A percentile compares a stretch with the other conserved stretches of the same genome.
Evolutionary conservation across 768 basidiomycete genomes (phyloP).

Genomic region (Pleurotus cornucopiae): DNA sequence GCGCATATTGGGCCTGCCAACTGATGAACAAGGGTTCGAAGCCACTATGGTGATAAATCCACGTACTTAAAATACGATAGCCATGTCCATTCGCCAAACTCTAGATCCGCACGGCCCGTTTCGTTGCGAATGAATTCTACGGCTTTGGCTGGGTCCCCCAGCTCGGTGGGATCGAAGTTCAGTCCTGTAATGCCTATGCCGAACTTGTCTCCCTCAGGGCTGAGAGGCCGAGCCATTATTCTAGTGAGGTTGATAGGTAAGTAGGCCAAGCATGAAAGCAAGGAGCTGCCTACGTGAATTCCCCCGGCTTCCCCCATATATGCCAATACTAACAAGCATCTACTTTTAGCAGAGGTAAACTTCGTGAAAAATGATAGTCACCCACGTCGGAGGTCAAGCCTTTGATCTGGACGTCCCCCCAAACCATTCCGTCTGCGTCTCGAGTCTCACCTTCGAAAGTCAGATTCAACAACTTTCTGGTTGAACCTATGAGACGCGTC

Average conservation of each 20-base stretch:
- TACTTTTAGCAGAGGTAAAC: not conserved
- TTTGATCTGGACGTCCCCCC: constrained; percentile 20
- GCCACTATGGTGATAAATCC: not conserved
- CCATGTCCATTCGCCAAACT: constrained; percentile 13
- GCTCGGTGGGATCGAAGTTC: constrained; percentile 14
- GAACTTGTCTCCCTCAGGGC: constrained; percentile 10
- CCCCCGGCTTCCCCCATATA: constrained; percentile 16
- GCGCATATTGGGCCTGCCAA: constrained; percentile 21
- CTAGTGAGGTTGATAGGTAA: constrained; percentile 4
- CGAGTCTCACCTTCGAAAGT: constrained; percentile 19
- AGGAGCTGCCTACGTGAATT: constrained; percentile 11
- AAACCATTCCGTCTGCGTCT: constrained; percentile 20
- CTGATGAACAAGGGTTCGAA: not conserved
- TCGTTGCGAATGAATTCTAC: constrained; percentile 12
- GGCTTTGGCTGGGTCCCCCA: constrained; percentile 13
- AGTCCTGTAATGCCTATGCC: constrained; percentile 16
- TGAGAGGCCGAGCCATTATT: constrained; percentile 14
- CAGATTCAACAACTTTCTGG: constrained; percentile 17
- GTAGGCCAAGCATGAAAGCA: not conserved
- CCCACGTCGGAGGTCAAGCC: constrained; percentile 15
- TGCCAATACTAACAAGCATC: constrained; percentile 14
- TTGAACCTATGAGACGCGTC: constrained; percentile 9
- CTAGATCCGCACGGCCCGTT: constrained; percentile 12
- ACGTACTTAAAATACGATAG: constrained; percentile 14
- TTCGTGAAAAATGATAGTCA: not conserved